Evolutionary conservation across 1,284 basidiomycete species (phyloP).

Genomic region (Apiotrichum laibachii): DNA sequence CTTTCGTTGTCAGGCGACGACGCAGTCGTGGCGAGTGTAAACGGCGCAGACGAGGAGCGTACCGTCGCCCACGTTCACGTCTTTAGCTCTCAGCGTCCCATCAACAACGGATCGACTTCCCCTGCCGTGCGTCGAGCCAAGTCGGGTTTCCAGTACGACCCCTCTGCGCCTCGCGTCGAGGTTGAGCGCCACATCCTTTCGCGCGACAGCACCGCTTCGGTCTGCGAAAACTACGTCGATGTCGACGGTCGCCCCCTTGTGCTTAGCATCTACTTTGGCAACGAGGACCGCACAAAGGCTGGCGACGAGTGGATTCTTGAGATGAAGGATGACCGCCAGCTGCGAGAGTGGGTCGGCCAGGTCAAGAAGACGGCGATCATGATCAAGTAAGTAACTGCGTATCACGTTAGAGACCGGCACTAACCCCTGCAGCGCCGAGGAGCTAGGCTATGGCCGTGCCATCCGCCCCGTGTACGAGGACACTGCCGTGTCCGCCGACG

Average conservation of each 20-base stretch:
- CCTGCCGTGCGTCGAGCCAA: slow-evolving; percentile 7
- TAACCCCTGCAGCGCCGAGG: slow-evolving; percentile 27
- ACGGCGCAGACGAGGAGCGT: slow-evolving; percentile 13
- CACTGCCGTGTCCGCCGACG: slow-evolving; percentile 24
- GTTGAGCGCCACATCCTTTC: slow-evolving; percentile 19
- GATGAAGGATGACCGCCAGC: slow-evolving; percentile 32
- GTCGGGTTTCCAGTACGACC: slow-evolving; percentile 3
- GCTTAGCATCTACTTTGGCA: slow-evolving; percentile 21
- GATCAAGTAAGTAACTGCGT: slow-evolving; percentile 25
- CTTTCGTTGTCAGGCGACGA: slow-evolving; percentile 12
- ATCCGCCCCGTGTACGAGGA: slow-evolving; percentile 27
- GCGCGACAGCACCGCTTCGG: slow-evolving; percentile 10
- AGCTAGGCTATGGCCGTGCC: slow-evolving; percentile 28
- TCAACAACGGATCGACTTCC: not conserved
- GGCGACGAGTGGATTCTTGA: slow-evolving; percentile 36
- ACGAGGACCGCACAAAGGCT: slow-evolving; percentile 17
- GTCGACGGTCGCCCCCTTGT: slow-evolving; percentile 12
- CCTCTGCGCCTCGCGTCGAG: slow-evolving; percentile 10
- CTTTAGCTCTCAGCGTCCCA: slow-evolving; percentile 2
- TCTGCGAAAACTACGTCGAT: slow-evolving; percentile 11
- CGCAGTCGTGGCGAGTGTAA: not conserved
- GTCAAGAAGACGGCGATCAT: slow-evolving; percentile 35
- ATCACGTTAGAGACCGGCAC: no score
- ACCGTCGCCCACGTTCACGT: slow-evolving; percentile 24
- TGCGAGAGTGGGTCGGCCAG: slow-evolving; percentile 39